Evolutionary conservation across 495 filamentous ascomycete genomes (phyloP).

Genomic region (Penicillium maclennaniae): DNA sequence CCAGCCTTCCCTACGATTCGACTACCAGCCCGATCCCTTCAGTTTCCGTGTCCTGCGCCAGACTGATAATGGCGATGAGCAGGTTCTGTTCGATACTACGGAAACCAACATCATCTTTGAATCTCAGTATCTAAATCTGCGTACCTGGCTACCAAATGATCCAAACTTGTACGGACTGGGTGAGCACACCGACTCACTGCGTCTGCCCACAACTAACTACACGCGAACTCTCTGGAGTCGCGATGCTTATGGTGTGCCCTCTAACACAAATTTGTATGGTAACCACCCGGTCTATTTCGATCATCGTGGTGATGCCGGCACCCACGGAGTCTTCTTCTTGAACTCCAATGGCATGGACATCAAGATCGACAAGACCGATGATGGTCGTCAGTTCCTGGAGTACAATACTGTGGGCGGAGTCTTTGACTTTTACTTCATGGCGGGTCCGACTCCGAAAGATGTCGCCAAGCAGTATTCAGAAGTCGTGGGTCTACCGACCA

Average conservation of each 20-base stretch:
- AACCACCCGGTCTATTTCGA: conserved; percentile 84
- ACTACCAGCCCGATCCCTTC: conserved; percentile 65
- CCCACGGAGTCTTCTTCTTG: conserved; percentile 79
- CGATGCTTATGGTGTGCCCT: conserved; percentile 63
- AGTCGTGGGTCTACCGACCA: conserved; percentile 62
- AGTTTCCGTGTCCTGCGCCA: conserved; percentile 61
- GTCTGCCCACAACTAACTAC: conserved; percentile 68
- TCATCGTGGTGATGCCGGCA: conserved; percentile 59
- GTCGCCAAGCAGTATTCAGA: conserved; percentile 72
- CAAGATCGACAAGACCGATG: conserved; percentile 63
- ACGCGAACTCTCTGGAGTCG: conserved; percentile 78
- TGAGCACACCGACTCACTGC: conserved; percentile 72
- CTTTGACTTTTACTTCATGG: conserved; percentile 80
- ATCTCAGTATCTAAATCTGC: conserved; percentile 68
- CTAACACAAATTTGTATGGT: conserved; percentile 76
- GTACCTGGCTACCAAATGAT: conserved; percentile 61
- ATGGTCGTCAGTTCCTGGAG: conserved; percentile 69
- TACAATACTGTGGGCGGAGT: conserved; percentile 82
- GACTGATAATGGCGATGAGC: conserved; percentile 35
- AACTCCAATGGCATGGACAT: conserved; percentile 89
- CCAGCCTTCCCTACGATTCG: conserved; percentile 53
- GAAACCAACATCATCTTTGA: conserved; percentile 70
- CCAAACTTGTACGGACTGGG: conserved; percentile 78
- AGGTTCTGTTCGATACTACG: conserved; percentile 78
- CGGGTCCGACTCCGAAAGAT: conserved; percentile 66